These are phyloP conservation scores for Fusarium tupiense DNA, from an alignment of 2,329 filamentous ascomycete species.

Conservation along the genomic window DNA sequence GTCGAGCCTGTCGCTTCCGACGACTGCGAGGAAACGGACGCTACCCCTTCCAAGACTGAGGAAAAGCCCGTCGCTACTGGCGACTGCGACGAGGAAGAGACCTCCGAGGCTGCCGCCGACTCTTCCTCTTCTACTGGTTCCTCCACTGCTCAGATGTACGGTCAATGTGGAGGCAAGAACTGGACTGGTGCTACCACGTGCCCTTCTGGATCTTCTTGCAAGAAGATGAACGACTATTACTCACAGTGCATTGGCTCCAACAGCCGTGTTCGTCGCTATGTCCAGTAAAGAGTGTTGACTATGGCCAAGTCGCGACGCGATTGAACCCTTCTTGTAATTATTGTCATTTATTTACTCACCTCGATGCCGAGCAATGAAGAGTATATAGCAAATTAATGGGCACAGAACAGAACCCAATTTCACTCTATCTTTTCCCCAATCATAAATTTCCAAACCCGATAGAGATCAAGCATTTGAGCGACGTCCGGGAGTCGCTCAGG, in stretches of 20 bases:
- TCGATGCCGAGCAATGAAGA: not conserved
- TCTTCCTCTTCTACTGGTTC: not conserved
- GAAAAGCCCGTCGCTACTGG: not conserved
- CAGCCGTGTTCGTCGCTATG: slow-evolving; percentile 9
- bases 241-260: slow-evolving; percentile 17
- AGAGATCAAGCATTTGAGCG: no score
- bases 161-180: slow-evolving; percentile 21
- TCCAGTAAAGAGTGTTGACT: not conserved
- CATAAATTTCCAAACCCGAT: not conserved
- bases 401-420: not conserved
- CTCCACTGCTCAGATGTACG: slow-evolving; percentile 13
- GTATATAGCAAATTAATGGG: not conserved
- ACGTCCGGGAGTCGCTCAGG: not conserved
- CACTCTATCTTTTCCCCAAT: no score
- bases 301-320: not conserved
- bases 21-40: not conserved
- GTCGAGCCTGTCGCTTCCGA: not conserved
- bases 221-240: slow-evolving; percentile 27
- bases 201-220: slow-evolving; percentile 14
- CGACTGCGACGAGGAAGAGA: not conserved
- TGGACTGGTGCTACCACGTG: slow-evolving; percentile 19
- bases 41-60: not conserved
- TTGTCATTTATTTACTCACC: not conserved
- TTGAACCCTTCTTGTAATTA: not conserved
- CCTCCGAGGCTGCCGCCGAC: not conserved